Base-by-base conservation (phyloP, 2,329 filamentous ascomycete species). In the Alternaria rosae region DNA sequence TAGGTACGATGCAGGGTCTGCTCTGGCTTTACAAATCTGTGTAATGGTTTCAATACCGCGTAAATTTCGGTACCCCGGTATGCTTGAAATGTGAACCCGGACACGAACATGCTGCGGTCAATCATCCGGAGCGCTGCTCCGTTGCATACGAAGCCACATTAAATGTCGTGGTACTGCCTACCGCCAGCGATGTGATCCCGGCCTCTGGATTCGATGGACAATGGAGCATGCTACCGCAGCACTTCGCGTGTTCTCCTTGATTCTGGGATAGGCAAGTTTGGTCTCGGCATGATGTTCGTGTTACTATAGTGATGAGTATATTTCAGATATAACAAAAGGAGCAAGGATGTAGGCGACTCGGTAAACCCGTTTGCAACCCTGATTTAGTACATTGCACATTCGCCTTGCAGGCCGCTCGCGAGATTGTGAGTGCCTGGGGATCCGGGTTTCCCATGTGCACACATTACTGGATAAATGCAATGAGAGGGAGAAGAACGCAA, bases 351-450 rank as follows among this genome's bases (percentile, higher is more conserved):
- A 53, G 30, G 57, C 32, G 20, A 28, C 45, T 55, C 51, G 57
- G 51, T 57, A 47, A 41, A 55, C 52, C 25, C 32, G 60, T 63
- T 70, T 64, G 62, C 61, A 61, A 56, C 61, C 53, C 35, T 20
- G 30, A 62, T 65, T 38, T 15, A 51, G 54, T 54, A 43, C 54
- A 70, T 66, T 25, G 60, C 68, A 68, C 64, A 57, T 26, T 65
- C 50, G 28, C 64, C 53, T 52, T 17, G 26, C 51, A 53, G 35
- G 51, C n/a, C 25, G 9, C 21, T 53, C 17, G 25, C 17, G 17
- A 43, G 23, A 44, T 7, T 20, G 42, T 35, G 21, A 26, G 8
- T 26, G 23, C 26, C 42, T 26, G 26, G 52, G 53, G 30, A 25
- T 41, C 53, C 54, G 50, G 44, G 17, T 38, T 10, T 57, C 21